phyloP scores from a whole-genome alignment of 2,329 filamentous ascomycete species.

The Botrytis porri region DNA sequence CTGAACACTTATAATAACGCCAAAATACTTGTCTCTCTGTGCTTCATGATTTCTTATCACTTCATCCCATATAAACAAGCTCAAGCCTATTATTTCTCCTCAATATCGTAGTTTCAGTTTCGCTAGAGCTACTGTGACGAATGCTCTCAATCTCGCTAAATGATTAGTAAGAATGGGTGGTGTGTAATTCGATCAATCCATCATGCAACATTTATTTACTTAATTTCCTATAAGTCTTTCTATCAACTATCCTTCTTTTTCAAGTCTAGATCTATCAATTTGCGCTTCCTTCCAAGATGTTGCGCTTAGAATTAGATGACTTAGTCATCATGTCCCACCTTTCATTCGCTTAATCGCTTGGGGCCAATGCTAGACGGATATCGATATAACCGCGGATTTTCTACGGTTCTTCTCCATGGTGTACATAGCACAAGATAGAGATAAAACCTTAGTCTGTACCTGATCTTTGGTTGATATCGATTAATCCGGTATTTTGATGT shows the following conservation, averaged over 20 bases:
- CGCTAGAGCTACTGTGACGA: background rate
- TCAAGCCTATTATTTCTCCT: fast-evolving
- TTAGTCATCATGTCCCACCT: background rate
- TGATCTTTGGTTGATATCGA: too few relatives aligned
- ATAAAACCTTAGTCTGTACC: too few relatives aligned
- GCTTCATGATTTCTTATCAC: background rate
- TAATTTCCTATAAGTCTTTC: fast-evolving
- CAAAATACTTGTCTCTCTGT: fast-evolving
- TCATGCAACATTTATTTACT: fast-evolving
- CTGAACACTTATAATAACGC: background rate
- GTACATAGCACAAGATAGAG: too few relatives aligned
- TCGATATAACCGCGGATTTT: background rate
- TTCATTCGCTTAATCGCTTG: fast-evolving
- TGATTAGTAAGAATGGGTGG: background rate
- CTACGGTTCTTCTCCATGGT: too few relatives aligned
- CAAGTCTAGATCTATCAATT: fast-evolving
- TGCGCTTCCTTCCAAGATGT: background rate
- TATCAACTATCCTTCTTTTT: fast-evolving
- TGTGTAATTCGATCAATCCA: background rate
- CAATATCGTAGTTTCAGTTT: fast-evolving
- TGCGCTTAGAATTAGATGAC: background rate
- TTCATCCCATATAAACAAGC: fast-evolving
- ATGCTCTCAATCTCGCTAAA: background rate
- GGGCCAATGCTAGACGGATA: background rate
- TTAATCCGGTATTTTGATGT: too few relatives aligned